Evolutionary conservation across 2,329 filamentous ascomycete species (phyloP).

Genomic region (Aspergillus bombycis): DNA sequence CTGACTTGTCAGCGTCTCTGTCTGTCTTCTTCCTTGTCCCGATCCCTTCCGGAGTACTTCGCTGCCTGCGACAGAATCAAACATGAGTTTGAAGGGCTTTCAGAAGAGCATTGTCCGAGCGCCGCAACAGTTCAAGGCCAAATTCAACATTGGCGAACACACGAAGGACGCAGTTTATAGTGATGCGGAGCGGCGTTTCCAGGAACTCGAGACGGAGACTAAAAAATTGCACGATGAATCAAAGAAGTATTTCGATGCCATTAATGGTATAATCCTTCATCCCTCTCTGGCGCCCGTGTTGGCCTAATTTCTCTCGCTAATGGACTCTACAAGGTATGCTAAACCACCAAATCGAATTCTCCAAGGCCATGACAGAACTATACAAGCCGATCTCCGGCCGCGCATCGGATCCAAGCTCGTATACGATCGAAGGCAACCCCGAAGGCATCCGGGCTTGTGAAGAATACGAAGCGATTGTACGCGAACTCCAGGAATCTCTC

Average conservation of each 20-base stretch:
- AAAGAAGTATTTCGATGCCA: slow-evolving; percentile 95
- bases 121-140: slow-evolving; percentile 87
- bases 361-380: slow-evolving; percentile 90
- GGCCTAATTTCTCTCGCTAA: slow-evolving; percentile 2
- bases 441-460: slow-evolving; percentile 95
- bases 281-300: neutral
- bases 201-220: slow-evolving; percentile 92
- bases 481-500: slow-evolving; percentile 84
- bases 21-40: neutral
- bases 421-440: slow-evolving; percentile 80
- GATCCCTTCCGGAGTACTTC: slow-evolving; percentile 8
- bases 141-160: slow-evolving; percentile 93
- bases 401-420: slow-evolving; percentile 86
- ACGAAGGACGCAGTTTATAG: slow-evolving; percentile 94
- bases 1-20: neutral
- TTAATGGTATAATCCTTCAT: slow-evolving; percentile 66
- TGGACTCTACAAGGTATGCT: slow-evolving; percentile 70
- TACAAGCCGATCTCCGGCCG: slow-evolving; percentile 98
- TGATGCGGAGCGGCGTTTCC: slow-evolving; percentile 90
- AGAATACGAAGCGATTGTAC: slow-evolving; percentile 90
- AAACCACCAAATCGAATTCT: slow-evolving; percentile 96
- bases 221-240: slow-evolving; percentile 97
- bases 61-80: slow-evolving; percentile 14
- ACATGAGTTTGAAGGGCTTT: slow-evolving; percentile 97
- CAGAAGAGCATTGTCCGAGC: slow-evolving; percentile 87